Evolutionary conservation across 495 filamentous ascomycete genomes (phyloP).

Genomic region (Podospora australis): DNA sequence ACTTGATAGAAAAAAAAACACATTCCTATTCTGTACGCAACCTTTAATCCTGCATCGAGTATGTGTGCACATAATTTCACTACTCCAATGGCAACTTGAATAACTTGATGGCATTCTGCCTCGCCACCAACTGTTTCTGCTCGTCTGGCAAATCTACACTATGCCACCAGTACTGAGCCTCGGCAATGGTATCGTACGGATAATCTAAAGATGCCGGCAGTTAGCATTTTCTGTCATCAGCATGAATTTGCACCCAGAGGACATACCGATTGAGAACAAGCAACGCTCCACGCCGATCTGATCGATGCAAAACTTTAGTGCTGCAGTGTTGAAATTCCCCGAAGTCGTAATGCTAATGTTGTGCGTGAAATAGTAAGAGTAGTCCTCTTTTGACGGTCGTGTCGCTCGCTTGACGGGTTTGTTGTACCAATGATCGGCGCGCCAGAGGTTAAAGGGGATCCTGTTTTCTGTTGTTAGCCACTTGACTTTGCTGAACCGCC

Average conservation of each 20-base stretch:
- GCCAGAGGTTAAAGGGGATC: slow-evolving; percentile 59
- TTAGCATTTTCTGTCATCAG: background rate
- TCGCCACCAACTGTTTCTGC: slow-evolving; percentile 44
- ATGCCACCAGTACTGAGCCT: slow-evolving; percentile 50
- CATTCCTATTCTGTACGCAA: too few species aligned
- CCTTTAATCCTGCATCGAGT: too few species aligned
- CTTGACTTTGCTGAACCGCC: background rate
- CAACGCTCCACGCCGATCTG: slow-evolving; percentile 32
- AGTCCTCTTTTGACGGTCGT: slow-evolving; percentile 51
- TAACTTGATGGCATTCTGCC: slow-evolving; percentile 49
- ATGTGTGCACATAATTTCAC: too few species aligned
- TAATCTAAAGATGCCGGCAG: slow-evolving; percentile 18
- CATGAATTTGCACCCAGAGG: background rate
- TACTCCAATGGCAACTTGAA: slow-evolving; percentile 41
- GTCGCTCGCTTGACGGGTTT: slow-evolving; percentile 46
- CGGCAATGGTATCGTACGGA: slow-evolving; percentile 40
- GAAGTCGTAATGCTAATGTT: slow-evolving; percentile 60
- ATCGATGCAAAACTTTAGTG: slow-evolving; percentile 44
- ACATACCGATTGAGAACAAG: slow-evolving; percentile 33
- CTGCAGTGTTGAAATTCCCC: slow-evolving; percentile 53
- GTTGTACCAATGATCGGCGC: slow-evolving; percentile 56
- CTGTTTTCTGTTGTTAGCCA: slow-evolving; percentile 16
- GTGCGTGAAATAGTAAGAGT: slow-evolving; percentile 52
- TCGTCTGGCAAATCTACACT: slow-evolving; percentile 35
- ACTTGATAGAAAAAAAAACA: too few species aligned